Conservation (phyloP, 305 asterid genomes). For the Fraxinus baroniana region DNA sequence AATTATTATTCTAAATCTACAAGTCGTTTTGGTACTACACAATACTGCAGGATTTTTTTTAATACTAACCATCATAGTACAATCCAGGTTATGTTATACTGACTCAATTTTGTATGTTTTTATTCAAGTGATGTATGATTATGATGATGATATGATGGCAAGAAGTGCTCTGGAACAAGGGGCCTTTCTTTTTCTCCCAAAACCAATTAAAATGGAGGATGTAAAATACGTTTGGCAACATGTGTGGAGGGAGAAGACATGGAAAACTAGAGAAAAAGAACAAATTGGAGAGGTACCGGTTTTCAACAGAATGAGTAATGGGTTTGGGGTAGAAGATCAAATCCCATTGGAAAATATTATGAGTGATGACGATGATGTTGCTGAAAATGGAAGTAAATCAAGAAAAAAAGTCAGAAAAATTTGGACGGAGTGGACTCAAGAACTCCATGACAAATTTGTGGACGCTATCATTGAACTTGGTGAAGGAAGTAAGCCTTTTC, state of each 20-base stretch:
- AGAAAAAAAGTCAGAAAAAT: slow-evolving; percentile 19
- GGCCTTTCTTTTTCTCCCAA: slow-evolving; percentile 38
- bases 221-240: slow-evolving; percentile 45
- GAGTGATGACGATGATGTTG: not conserved
- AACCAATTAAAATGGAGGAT: slow-evolving; percentile 31
- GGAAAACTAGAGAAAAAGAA: not conserved
- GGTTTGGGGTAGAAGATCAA: not conserved
- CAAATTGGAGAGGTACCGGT: not conserved
- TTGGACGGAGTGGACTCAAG: slow-evolving; percentile 56
- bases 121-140: slow-evolving; percentile 33
- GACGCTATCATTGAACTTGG: slow-evolving; percentile 49
- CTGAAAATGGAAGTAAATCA: not conserved
- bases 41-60: not conserved
- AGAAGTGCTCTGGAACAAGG: slow-evolving; percentile 42
- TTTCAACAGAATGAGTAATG: not conserved
- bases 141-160: slow-evolving; percentile 28
- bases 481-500: slow-evolving; percentile 54
- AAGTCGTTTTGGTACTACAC: not conserved
- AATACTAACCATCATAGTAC: not conserved
- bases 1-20: not conserved
- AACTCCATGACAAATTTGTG: slow-evolving; percentile 51
- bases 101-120: not conserved
- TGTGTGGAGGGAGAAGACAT: slow-evolving; percentile 26
- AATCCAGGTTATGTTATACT: not conserved
- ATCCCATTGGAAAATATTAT: not conserved